Evolutionary conservation across 345 rosid species (phyloP).

Genomic region (Citrus hindsii): DNA sequence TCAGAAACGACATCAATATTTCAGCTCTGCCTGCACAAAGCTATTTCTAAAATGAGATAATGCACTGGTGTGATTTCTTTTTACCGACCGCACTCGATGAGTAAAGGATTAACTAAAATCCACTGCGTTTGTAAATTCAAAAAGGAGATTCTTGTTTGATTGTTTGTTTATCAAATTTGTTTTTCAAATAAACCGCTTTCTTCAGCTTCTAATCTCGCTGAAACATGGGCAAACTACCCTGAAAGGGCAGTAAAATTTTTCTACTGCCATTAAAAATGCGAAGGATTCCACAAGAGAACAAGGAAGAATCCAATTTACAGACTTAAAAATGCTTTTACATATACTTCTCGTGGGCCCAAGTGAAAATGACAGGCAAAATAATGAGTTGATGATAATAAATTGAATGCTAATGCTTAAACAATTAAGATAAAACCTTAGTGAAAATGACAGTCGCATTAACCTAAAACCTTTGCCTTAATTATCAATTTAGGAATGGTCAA

Average conservation of each 20-base stretch:
- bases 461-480: background rate
- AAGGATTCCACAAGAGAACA: background rate
- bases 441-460: background rate
- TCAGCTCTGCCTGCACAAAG: background rate
- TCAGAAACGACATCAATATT: background rate
- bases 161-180: background rate
- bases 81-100: background rate
- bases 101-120: background rate
- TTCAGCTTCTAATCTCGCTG: background rate
- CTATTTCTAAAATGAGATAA: background rate
- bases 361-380: background rate
- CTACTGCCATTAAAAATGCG: background rate
- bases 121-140: background rate
- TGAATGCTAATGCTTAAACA: background rate
- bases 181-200: background rate
- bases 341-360: background rate
- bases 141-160: background rate
- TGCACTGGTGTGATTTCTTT: background rate
- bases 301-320: background rate
- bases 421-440: background rate
- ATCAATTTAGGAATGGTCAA: background rate
- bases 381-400: background rate
- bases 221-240: background rate
- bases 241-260: background rate
- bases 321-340: too few species aligned